Base-by-base conservation (phyloP, 495 filamentous ascomycete genomes). In the Immersiella caudata region DNA sequence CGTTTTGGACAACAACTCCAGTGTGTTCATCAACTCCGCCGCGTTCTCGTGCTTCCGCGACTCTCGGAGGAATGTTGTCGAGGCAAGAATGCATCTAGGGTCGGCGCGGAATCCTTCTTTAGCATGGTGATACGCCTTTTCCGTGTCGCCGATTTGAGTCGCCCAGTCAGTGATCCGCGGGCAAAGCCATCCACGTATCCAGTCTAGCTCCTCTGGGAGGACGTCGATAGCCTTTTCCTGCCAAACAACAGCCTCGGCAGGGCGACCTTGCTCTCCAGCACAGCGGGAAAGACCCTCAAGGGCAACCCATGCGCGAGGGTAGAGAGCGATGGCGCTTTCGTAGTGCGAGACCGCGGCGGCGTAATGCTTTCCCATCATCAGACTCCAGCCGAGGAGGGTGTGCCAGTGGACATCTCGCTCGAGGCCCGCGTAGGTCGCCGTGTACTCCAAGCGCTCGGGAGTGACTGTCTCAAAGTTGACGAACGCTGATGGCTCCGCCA, bases 181-280 rank as follows among this genome's bases (percentile, higher is more conserved):
- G 9, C 51, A 68, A 22, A 68, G 67, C 25, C 36, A 68, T 2
- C 51, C 67, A 5, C 21, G 16, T 20, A 68, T 60, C 52, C 55
- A 52, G 18, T 46, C 11, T 1, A 56, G 22, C 25, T 9, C 9
- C 0, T 11, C 18, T 22, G 67, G 67, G 1, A 68, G 18, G n/a
- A 36, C 67, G 7, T 59, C 51, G 60, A 68, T 59, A 9, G 67
- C 60, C 62, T 64, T 68, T 56, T 68, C 62, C 27, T 60, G 62
- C 67, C 67, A 68, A 6, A 49, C 40, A 18, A 65, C 65, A 16
- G 67, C 67, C 12, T 61, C 62, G 12, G n/a, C 21, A 25, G 26
- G 50, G 5, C 62, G 57, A 12, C 46, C 62, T 52, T 60, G 52
- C 14, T 49, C 40, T 14, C 35, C 67, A 21, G 51, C 25, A 18